Base-by-base conservation (phyloP, 352 stramenopile species). In the Achlya hypogyna region DNA sequence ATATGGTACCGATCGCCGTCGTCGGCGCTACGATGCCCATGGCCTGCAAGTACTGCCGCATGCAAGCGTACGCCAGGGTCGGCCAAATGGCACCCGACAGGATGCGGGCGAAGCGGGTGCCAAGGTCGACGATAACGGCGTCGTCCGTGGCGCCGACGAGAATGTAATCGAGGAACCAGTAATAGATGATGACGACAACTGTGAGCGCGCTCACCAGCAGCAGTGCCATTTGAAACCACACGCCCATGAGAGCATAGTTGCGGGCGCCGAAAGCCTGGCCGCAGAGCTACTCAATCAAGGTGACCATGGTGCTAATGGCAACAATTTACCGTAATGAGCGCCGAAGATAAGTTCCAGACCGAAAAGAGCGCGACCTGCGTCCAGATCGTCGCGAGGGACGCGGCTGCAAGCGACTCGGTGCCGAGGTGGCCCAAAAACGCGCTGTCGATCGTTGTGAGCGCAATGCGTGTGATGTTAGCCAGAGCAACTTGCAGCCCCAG, bases 341-440 rank as follows among this genome's bases (percentile, higher is more conserved):
- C 76, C 2, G 78, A 87, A 0, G 77, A 78, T 12, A 75, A 86
- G 0, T 78, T 74, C 80, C 78, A 89, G 5, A 89, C 79, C 5
- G 71, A 72, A 65, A 87, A 87, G n/a, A 89, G 74, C 27, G 75
- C 76, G 40, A 77, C 77, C 40, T 75, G 84, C 12, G 79, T 89
- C 82, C 82, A 91, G 5, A 91, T 71, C 45, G 85, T 76, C 5
- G 79, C 75, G n/a, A 93, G 72, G 12, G 86, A 89, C 1, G 78
- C 79, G 1, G 74, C 84, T 20, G 84, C 84, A 12, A 93, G 74
- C 53, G 89, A 72, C 34, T 84, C 74, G 18, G 87, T 72, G 14
- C 86, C 86, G n/a, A 93, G 65, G 63, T 93, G 83, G 2, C 86
- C 86, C 9, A 93, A 69, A 65, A 92, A 93, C 18, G 87, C 72